Conservation (phyloP, 164 flowering plant genomes). For the Kingdonia uniflora region DNA sequence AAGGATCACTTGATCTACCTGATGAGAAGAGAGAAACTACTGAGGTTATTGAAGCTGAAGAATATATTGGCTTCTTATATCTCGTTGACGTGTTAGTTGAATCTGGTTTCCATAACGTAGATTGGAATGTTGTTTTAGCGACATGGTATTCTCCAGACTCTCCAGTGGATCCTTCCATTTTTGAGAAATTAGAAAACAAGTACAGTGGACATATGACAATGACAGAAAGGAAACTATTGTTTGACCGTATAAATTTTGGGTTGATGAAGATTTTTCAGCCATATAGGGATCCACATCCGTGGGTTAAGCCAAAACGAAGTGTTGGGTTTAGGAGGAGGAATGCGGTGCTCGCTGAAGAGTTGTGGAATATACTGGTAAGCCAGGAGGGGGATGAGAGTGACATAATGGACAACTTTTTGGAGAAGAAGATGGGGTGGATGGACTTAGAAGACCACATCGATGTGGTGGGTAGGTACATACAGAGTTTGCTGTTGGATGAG, state of each 20-base stretch:
- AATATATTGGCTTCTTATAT: conserved; percentile 43
- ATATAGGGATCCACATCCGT: conserved; percentile 35
- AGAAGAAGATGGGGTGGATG: conserved; percentile 39
- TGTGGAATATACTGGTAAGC: conserved; percentile 28
- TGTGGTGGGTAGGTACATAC: conserved; percentile 52
- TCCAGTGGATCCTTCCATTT: conserved; percentile 37
- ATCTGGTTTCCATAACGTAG: conserved; percentile 25
- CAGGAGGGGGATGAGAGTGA: conserved; percentile 18
- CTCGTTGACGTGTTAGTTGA: conserved; percentile 43
- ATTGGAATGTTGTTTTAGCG: conserved; percentile 12
- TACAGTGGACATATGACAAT: conserved; percentile 35
- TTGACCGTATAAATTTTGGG: conserved; percentile 52
- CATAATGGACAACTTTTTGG: conserved; percentile 17
- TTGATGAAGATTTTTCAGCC: conserved; percentile 34
- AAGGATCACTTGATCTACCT: conserved; percentile 13
- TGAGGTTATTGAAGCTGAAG: conserved; percentile 16
- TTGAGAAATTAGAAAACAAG: conserved; percentile 58
- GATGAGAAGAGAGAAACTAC: conserved; percentile 12
- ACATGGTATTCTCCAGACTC: conserved; percentile 39
- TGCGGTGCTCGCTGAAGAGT: conserved; percentile 23
- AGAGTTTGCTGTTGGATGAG: conserved; percentile 43
- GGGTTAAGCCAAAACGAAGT: conserved; percentile 30
- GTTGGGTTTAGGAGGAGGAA: conserved; percentile 13
- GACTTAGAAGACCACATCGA: conserved; percentile 36
- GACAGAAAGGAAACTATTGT: conserved; percentile 58